Evolutionary conservation across 78 protist species (phyloP).

Genomic region (Paratrimastix pyriformis): DNA sequence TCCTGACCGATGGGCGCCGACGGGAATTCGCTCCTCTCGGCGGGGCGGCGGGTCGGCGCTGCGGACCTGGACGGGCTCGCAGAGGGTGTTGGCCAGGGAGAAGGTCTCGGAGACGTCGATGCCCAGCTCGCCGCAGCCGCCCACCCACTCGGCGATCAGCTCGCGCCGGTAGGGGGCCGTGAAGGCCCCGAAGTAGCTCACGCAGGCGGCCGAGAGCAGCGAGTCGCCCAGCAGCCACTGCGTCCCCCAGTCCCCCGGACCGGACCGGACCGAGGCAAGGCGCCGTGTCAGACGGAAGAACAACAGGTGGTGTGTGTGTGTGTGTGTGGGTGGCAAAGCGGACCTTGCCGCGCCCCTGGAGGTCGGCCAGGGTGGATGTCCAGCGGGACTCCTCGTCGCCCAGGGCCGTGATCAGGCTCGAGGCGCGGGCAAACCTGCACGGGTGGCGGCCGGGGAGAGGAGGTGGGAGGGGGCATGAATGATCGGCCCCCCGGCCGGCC

Average conservation of each 20-base stretch:
- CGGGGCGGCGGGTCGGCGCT: slow-evolving; percentile 13
- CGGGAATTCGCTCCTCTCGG: slow-evolving; percentile 54
- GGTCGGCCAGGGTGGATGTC: slow-evolving; percentile 17
- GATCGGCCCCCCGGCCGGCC: too few species aligned
- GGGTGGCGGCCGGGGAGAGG: slow-evolving; percentile 37
- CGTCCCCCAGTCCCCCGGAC: too few species aligned
- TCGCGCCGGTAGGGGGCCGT: slow-evolving; percentile 41
- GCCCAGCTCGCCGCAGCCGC: background rate
- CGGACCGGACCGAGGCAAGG: too few species aligned
- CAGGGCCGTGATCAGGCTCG: slow-evolving; percentile 45
- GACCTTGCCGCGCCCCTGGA: background rate
- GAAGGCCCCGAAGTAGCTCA: slow-evolving; percentile 66
- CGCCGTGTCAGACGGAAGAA: too few species aligned
- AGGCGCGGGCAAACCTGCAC: slow-evolving; percentile 35
- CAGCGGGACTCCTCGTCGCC: slow-evolving; percentile 56
- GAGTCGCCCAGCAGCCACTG: slow-evolving; percentile 54
- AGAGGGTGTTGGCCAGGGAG: background rate
- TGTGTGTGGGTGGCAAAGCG: too few species aligned
- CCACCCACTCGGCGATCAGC: slow-evolving; percentile 29
- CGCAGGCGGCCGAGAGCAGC: slow-evolving; percentile 53
- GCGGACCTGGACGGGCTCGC: background rate
- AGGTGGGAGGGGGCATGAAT: too few species aligned
- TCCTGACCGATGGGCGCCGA: too few species aligned
- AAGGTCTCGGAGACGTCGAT: background rate
- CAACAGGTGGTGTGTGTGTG: too few species aligned